Evolutionary conservation across 2,329 filamentous ascomycete genomes (phyloP).

Genomic region (Capronia americana): DNA sequence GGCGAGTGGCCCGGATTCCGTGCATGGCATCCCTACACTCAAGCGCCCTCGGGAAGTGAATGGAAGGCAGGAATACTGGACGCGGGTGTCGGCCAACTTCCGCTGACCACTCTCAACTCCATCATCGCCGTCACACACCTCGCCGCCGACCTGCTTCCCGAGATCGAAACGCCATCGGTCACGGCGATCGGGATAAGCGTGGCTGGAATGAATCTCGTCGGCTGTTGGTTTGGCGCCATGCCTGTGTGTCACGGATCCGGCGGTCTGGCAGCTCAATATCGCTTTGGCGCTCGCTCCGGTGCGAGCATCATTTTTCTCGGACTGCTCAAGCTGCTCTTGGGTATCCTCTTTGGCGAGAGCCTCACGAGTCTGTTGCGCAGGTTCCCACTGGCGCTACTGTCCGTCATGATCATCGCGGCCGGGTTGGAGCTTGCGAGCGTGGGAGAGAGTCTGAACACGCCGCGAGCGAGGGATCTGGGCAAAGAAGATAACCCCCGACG

Average conservation of each 20-base stretch:
- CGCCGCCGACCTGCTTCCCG: conserved; percentile 76
- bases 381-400: conserved; percentile 79
- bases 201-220: conserved; percentile 79
- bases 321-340: conserved; percentile 73
- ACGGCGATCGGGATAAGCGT: conserved; percentile 83
- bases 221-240: conserved; percentile 94
- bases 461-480: conserved; percentile 65
- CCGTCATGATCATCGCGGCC: conserved; percentile 87
- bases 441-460: conserved; percentile 81
- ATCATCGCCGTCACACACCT: conserved; percentile 86
- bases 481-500: conserved; percentile 42
- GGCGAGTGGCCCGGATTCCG: conserved; percentile 56
- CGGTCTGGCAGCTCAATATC: conserved; percentile 86
- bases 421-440: conserved; percentile 87
- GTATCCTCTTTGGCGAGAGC: conserved; percentile 74
- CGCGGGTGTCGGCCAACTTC: conserved; percentile 83
- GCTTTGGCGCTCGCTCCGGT: conserved; percentile 89
- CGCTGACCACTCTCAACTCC: conserved; percentile 90
- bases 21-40: conserved; percentile 65
- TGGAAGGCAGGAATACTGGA: conserved; percentile 64
- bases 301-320: conserved; percentile 83
- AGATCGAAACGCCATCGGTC: conserved; percentile 70
- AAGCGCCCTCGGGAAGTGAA: conserved; percentile 53
- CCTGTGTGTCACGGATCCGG: conserved; percentile 93
- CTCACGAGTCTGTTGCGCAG: conserved; percentile 72